Evolutionary conservation across 352 stramenopile genomes (phyloP), one percentile per base, ranked within the genome.

Genomic region (Globisporangium ultimum): DNA sequence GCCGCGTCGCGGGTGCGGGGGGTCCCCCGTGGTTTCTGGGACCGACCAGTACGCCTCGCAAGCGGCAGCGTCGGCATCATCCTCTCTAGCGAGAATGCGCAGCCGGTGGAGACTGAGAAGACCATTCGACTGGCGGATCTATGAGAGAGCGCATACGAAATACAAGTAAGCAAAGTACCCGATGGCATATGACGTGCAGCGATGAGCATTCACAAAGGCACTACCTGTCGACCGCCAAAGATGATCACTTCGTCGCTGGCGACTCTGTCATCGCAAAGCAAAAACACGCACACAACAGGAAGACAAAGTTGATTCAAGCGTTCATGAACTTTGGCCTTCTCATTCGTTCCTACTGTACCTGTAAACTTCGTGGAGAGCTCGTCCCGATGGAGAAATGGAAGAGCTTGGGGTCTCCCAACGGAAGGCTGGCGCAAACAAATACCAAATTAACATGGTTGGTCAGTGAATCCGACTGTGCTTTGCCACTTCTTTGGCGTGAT

Each of bases 111-210:
- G 60, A 36, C 84, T 70, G 15, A 87, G 52, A 20, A 92, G 53
- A 13, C 71, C 74, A 55, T 90, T 89, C 10, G 76, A 90, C 28
- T 89, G 63, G 0, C 79, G 59, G 15, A 92, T 84, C 83, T 92
- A 18, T 13, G 53, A 13, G 34, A 34, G 15, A n/a, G 15, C 40
- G 14, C 13, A 56, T 38, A 32, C 3, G 12, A 24, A 15, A 24
- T 5, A 40, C 11, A 21, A 6, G n/a, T 17, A 18, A 60, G 54
- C 28, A n/a, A 49, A 15, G 12, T 20, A 36, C 8, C 28, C 14
- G n/a, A 22, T 9, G 13, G 20, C n/a, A 9, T 10, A 13, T 53
- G 5, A n/a, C 8, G 20, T 4, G 34, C 38, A 43, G 15, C 18
- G 47, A 28, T 43, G 24, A 3, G 47, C 48, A 1, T 8, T 4